Percentiles rank a stretch among this genome's conserved stretches.
phyloP scores from a whole-genome alignment of 1,284 basidiomycete genomes.

The Sporisorium scitamineum region DNA sequence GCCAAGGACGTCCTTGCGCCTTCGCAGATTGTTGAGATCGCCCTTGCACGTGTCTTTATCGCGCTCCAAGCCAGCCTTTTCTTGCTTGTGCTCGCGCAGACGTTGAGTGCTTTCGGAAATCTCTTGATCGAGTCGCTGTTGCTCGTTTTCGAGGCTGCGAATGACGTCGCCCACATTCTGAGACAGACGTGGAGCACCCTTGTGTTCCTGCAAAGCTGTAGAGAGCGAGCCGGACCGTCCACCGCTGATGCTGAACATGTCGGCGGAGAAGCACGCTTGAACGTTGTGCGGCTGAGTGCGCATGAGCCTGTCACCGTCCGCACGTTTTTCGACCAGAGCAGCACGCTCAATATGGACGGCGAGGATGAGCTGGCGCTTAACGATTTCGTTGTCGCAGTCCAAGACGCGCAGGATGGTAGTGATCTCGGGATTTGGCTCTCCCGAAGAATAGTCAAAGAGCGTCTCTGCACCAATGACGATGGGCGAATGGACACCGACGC shows the following conservation, averaged over 20 bases:
- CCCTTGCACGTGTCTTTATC: slow-evolving; percentile 16
- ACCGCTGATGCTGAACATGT: slow-evolving; percentile 61
- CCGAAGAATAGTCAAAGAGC: slow-evolving; percentile 66
- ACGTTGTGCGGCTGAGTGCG: slow-evolving; percentile 65
- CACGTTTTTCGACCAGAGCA: slow-evolving; percentile 74
- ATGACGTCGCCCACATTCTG: slow-evolving; percentile 60
- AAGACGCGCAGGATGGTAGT: slow-evolving; percentile 86
- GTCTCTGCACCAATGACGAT: slow-evolving; percentile 72
- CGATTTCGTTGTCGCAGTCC: slow-evolving; percentile 81
- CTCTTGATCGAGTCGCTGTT: slow-evolving; percentile 25
- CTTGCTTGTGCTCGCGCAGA: slow-evolving; percentile 17
- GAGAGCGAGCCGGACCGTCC: slow-evolving; percentile 47
- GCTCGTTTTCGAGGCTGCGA: slow-evolving; percentile 40
- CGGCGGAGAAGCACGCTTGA: slow-evolving; percentile 59
- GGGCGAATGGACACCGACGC: slow-evolving; percentile 31
- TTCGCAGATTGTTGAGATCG: slow-evolving; percentile 31
- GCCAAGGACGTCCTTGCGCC: slow-evolving; percentile 32
- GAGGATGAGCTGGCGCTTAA: slow-evolving; percentile 86
- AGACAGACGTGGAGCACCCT: slow-evolving; percentile 66
- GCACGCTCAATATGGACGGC: slow-evolving; percentile 78
- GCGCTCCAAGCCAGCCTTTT: slow-evolving; percentile 27
- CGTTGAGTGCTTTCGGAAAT: slow-evolving; percentile 18
- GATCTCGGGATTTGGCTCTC: slow-evolving; percentile 75
- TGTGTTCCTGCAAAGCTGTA: slow-evolving; percentile 67
- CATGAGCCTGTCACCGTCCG: slow-evolving; percentile 64